phyloP scores from a whole-genome alignment of 345 rosid genomes.

The Salix koriyanagi region DNA sequence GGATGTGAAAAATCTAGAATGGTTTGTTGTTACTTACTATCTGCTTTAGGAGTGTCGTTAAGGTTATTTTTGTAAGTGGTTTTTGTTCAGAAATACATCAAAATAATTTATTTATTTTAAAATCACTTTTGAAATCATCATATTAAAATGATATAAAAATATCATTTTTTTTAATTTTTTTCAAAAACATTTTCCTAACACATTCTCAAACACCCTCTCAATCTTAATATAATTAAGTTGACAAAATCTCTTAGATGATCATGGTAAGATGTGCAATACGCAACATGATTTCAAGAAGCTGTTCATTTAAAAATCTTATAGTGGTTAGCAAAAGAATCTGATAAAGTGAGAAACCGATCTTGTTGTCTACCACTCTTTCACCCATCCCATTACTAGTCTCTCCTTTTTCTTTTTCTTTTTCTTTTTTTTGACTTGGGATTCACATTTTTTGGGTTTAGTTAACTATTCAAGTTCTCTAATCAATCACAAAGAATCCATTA shows the following conservation, averaged over 20 bases:
- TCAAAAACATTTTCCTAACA: fast-evolving
- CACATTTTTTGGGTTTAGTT: neutral
- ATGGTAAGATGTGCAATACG: neutral
- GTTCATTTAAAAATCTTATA: neutral
- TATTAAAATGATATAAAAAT: no score
- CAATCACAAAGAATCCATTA: neutral
- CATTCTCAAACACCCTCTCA: no score
- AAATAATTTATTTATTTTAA: no score
- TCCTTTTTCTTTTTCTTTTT: no score
- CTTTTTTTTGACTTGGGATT: neutral
- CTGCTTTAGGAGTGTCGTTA: no score
- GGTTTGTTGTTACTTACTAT: no score
- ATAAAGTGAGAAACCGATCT: neutral
- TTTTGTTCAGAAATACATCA: no score
- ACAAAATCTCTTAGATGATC: neutral
- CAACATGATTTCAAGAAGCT: neutral
- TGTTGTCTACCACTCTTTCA: neutral
- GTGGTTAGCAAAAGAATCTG: slow-evolving; percentile 7
- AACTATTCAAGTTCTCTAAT: neutral
- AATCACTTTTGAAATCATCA: no score
- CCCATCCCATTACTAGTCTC: neutral
- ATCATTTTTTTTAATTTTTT: no score
- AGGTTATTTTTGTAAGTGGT: no score
- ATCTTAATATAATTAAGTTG: neutral
- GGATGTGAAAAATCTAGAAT: neutral